Percentiles rank a stretch among this genome's conserved stretches.
These are phyloP conservation scores for Rutstroemia sp. DNA, from an alignment of 2,329 filamentous ascomycete species.

Conservation along the genomic window DNA sequence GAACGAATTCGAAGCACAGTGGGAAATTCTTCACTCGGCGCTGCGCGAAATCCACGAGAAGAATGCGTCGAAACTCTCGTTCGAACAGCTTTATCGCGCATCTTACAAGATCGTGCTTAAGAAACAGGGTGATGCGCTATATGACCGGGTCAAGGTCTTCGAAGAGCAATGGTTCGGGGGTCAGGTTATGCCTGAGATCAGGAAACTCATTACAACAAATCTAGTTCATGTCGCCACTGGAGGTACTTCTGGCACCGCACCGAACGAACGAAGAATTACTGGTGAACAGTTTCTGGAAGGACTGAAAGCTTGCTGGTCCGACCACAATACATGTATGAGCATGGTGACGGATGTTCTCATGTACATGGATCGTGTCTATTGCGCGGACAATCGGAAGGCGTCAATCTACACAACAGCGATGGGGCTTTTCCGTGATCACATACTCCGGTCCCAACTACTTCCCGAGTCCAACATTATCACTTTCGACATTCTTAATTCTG, in stretches of 20 bases:
- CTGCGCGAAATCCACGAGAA: slow-evolving; percentile 85
- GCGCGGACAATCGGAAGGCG: slow-evolving; percentile 61
- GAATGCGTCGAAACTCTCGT: slow-evolving; percentile 82
- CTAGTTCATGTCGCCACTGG: slow-evolving; percentile 55
- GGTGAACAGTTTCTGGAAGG: slow-evolving; percentile 78
- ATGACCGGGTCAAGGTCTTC: slow-evolving; percentile 71
- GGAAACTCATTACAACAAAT: slow-evolving; percentile 61
- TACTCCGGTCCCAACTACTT: slow-evolving; percentile 56
- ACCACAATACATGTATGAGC: slow-evolving; percentile 87
- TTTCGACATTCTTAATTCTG: slow-evolving; percentile 67
- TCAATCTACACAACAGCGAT: slow-evolving; percentile 82
- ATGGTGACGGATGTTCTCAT: slow-evolving; percentile 96
- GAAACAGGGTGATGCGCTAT: slow-evolving; percentile 76
- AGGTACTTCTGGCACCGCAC: slow-evolving; percentile 49
- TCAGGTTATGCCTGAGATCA: slow-evolving; percentile 65
- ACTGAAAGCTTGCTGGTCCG: slow-evolving; percentile 73
- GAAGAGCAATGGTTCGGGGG: slow-evolving; percentile 74
- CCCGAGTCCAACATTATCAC: slow-evolving; percentile 43
- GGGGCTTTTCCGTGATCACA: slow-evolving; percentile 78
- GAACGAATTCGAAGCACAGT: slow-evolving; percentile 79
- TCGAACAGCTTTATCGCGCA: slow-evolving; percentile 90
- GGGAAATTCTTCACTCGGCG: slow-evolving; percentile 68
- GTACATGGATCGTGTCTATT: slow-evolving; percentile 90
- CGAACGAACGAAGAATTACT: slow-evolving; percentile 69
- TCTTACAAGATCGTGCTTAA: slow-evolving; percentile 90